A percentile compares a stretch with the other conserved stretches of the same genome.
These are phyloP conservation scores for Cyberlindnera bimundalis DNA, from an alignment of 805 yeast genomes.

Conservation along the genomic window DNA sequence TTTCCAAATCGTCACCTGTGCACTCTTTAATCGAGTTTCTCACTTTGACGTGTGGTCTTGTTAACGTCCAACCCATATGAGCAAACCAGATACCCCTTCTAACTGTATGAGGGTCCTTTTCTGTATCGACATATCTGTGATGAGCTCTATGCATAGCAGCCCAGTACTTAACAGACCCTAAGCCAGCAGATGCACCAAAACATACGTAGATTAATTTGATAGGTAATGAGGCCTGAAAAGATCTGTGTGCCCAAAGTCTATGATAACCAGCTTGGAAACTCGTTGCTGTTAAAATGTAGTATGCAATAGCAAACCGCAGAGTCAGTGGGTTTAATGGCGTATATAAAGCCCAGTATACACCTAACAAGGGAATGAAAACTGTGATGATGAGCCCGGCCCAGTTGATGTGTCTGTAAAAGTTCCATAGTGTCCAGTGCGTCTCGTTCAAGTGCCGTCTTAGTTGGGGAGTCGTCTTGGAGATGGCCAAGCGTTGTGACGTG, in stretches of 20 bases:
- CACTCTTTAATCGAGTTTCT: constrained; percentile 32
- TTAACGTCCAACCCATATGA: constrained; percentile 85
- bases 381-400: constrained; percentile 57
- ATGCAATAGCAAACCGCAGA: constrained; percentile 45
- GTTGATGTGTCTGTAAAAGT: constrained; percentile 70
- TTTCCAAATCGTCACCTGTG: constrained; percentile 58
- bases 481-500: background rate
- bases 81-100: constrained; percentile 78
- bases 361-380: constrained; percentile 49
- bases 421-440: constrained; percentile 55
- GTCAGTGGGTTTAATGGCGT: constrained; percentile 50
- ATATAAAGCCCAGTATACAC: constrained; percentile 38
- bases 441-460: constrained; percentile 17
- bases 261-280: constrained; percentile 84
- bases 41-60: constrained; percentile 59
- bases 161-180: constrained; percentile 80
- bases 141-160: constrained; percentile 83
- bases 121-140: constrained; percentile 86
- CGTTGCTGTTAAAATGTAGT: constrained; percentile 61
- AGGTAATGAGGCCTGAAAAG: constrained; percentile 44
- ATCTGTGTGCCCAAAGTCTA: constrained; percentile 65
- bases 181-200: constrained; percentile 67
- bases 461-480: constrained; percentile 7
- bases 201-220: constrained; percentile 51
- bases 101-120: constrained; percentile 82